These are phyloP conservation scores for Cenchrus americanus DNA, from an alignment of 176 grass and related monocot species.

Conservation along the genomic window DNA sequence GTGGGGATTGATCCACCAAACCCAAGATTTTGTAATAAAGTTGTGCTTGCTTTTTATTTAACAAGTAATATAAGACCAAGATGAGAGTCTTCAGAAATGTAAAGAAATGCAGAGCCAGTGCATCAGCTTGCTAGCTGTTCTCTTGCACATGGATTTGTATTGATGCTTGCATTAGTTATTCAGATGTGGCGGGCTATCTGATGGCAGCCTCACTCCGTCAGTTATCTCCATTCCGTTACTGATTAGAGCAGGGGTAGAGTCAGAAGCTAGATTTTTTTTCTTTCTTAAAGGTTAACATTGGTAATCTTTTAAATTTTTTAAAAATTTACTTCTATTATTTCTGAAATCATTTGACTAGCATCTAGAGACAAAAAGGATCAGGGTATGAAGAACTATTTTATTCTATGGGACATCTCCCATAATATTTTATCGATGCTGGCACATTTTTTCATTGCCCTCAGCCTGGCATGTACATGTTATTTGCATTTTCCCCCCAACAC, in stretches of 20 bases:
- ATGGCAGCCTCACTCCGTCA: slow-evolving; percentile 4
- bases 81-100: slow-evolving; percentile 29
- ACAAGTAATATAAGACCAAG: slow-evolving; percentile 50
- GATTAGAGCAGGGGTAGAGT: not conserved
- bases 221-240: not conserved
- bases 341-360: not conserved
- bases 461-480: not conserved
- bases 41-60: slow-evolving; percentile 26
- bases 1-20: slow-evolving; percentile 53
- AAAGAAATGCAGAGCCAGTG: slow-evolving; percentile 24
- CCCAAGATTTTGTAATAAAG: slow-evolving; percentile 41
- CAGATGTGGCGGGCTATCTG: slow-evolving; percentile 1
- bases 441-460: not conserved
- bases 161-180: slow-evolving; percentile 33
- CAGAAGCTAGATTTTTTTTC: too few relatives aligned
- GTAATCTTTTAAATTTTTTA: too few relatives aligned
- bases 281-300: too few relatives aligned
- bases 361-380: not conserved
- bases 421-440: not conserved
- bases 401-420: too few relatives aligned
- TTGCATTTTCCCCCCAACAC: too few relatives aligned
- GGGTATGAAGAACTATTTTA: not conserved
- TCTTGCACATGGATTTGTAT: slow-evolving; percentile 45
- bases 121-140: slow-evolving; percentile 38
- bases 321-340: too few relatives aligned